Percentiles rank a stretch among this genome's conserved stretches.
These are phyloP conservation scores for Amoebophrya sp. DNA, from an alignment of 169 alveolate genomes.

Conservation along the genomic window DNA sequence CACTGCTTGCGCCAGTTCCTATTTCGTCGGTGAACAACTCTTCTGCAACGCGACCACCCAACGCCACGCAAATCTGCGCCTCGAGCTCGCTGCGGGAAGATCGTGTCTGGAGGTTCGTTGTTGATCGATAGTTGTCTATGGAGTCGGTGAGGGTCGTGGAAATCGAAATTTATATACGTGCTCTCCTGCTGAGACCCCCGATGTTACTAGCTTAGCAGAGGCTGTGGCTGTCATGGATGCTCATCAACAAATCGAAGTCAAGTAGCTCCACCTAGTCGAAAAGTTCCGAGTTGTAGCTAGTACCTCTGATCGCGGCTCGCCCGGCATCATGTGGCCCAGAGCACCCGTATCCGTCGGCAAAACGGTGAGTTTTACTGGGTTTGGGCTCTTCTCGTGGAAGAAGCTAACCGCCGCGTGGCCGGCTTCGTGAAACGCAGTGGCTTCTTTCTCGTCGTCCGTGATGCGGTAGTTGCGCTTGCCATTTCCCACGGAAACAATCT, in stretches of 20 bases:
- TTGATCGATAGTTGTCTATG: too few species aligned
- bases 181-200: background rate
- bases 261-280: background rate
- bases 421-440: conserved; percentile 75
- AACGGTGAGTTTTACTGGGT: background rate
- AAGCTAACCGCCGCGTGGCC: conserved; percentile 67
- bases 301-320: background rate
- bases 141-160: background rate
- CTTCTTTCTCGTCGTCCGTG: conserved; percentile 62
- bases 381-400: background rate
- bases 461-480: background rate
- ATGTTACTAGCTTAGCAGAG: background rate
- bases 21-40: conserved; percentile 34
- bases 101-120: too few species aligned
- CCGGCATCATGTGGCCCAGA: background rate
- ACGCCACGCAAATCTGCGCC: background rate
- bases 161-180: background rate
- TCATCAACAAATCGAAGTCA: background rate
- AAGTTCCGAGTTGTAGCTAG: background rate
- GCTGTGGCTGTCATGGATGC: background rate
- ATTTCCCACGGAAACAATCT: background rate
- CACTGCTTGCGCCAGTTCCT: background rate
- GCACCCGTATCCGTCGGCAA: background rate
- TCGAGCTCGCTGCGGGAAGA: background rate
- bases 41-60: conserved; percentile 89